phyloP scores from a whole-genome alignment of 352 stramenopile species.

The Saprolegnia parasitica region DNA sequence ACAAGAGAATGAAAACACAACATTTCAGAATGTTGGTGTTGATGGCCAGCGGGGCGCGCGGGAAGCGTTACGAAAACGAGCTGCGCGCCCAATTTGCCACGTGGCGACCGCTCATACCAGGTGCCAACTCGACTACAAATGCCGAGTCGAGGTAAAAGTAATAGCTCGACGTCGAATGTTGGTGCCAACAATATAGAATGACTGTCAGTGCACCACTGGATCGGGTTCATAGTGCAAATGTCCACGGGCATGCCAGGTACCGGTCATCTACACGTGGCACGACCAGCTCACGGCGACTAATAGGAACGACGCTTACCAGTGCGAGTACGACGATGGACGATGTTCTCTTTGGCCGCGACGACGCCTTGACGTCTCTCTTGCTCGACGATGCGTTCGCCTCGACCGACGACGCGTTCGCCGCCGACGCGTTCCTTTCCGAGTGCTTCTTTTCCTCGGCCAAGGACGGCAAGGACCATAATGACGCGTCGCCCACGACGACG shows the following conservation, averaged over 20 bases:
- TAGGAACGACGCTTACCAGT: neutral
- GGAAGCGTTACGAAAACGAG: slow-evolving; percentile 5
- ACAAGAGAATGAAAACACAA: too few relatives aligned
- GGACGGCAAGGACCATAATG: neutral
- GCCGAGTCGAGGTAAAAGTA: neutral
- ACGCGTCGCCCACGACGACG: neutral
- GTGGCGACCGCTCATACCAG: neutral
- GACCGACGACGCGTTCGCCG: neutral
- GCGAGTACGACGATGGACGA: neutral
- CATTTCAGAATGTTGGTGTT: slow-evolving; percentile 18
- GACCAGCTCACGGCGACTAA: neutral
- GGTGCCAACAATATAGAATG: neutral
- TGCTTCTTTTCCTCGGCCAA: slow-evolving; percentile 4
- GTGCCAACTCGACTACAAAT: neutral
- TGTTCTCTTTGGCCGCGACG: neutral
- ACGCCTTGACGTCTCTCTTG: neutral
- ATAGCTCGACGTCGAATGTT: neutral
- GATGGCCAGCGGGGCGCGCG: too few relatives aligned
- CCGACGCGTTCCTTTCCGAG: neutral
- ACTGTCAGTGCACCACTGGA: neutral
- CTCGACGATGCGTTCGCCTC: neutral
- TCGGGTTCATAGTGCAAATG: neutral
- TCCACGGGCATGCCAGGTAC: neutral
- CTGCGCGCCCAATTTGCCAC: neutral
- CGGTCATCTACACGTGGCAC: too few relatives aligned